Evolutionary conservation across 805 yeast species (phyloP), one percentile per base, ranked within the genome.

Genomic region (Cyberlindnera maclurae): DNA sequence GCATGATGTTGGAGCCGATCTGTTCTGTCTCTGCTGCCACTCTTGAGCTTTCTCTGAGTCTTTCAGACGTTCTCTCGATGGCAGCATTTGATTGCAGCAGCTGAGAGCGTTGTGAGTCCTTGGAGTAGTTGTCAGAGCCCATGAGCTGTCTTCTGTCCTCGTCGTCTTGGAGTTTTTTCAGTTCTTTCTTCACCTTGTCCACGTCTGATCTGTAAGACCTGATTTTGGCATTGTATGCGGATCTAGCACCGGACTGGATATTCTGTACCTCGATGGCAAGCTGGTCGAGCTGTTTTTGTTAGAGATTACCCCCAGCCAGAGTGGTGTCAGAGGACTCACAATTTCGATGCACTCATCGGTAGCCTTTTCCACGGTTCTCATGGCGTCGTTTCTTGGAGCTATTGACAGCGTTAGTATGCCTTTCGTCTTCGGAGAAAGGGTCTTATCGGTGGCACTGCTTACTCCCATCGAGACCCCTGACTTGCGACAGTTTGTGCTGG

Each of bases 1-100:
- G 79, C 63, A 93, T 71, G 37, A 93, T 93, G 47, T 83, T 82
- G 12, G 96, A 86, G 2, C 98, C 98, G 37, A 93, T 78, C 26
- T 71, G 70, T 61, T 93, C 98, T 0, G 98, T 88, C 51, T 93
- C 98, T 37, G 83, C 67, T 6, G 97, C 98, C 3, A 88, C 70
- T 49, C 97, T 71, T 46, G 90, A 94, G 15, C 93, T 82, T 34
- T 93, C 97, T 43, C 82, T 72, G 34, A 93, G 69, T 50, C 96
- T 73, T 45, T 89, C 90, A 2, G 87, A 74, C 2, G 94, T 75
- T 47, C 93, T 71, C 48, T 86, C 95, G 42, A 93, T 69, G 3
- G 93, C 71, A 2, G 87, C 80, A 53, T 85, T 85, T 44, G 85
- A 85, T 38, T 75, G 71, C 41, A 93, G 67, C 33, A 93, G 68